A percentile compares a stretch with the other conserved stretches of the same genome.
These are phyloP conservation scores for Vigna mungo DNA, from an alignment of 306 rosid genomes.

Conservation along the genomic window DNA sequence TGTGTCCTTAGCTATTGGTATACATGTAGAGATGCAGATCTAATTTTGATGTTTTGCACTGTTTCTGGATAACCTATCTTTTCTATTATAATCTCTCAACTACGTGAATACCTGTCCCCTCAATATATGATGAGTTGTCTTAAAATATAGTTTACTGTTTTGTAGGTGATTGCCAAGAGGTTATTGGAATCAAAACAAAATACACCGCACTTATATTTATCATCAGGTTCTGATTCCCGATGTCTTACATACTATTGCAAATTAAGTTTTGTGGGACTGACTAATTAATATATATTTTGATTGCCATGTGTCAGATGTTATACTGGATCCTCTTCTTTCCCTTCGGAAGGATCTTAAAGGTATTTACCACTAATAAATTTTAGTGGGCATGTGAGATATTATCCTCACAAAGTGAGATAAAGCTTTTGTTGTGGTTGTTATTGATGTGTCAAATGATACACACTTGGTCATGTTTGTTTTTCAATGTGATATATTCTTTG, in stretches of 20 bases:
- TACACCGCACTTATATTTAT: constrained; percentile 86
- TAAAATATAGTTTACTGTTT: constrained; percentile 34
- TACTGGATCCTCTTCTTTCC: constrained; percentile 89
- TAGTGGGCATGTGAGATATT: constrained; percentile 18
- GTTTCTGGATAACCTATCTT: constrained; percentile 11
- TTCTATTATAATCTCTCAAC: constrained; percentile 32
- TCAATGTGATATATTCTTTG: constrained; percentile 40
- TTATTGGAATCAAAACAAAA: constrained; percentile 88
- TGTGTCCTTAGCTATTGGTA: constrained; percentile 4
- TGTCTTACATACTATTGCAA: constrained; percentile 33
- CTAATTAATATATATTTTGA: constrained; percentile 36
- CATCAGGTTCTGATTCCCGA: constrained; percentile 70
- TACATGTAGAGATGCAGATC: constrained; percentile 16
- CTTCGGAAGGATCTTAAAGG: constrained; percentile 94
- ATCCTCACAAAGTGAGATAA: constrained; percentile 13
- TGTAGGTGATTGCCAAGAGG: constrained; percentile 93
- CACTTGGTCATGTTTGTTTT: constrained; percentile 29
- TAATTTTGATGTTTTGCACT: constrained; percentile 20
- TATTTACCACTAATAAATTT: constrained; percentile 44
- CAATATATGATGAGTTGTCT: constrained; percentile 14
- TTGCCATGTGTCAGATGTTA: constrained; percentile 67
- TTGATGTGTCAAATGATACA: constrained; percentile 25
- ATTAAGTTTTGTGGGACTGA: constrained; percentile 27
- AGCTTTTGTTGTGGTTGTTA: not conserved
- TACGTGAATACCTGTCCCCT: not conserved